A percentile compares a stretch with the other conserved stretches of the same genome.
phyloP scores from a whole-genome alignment of 2,329 filamentous ascomycete species.

The Cladosporium sp. region DNA sequence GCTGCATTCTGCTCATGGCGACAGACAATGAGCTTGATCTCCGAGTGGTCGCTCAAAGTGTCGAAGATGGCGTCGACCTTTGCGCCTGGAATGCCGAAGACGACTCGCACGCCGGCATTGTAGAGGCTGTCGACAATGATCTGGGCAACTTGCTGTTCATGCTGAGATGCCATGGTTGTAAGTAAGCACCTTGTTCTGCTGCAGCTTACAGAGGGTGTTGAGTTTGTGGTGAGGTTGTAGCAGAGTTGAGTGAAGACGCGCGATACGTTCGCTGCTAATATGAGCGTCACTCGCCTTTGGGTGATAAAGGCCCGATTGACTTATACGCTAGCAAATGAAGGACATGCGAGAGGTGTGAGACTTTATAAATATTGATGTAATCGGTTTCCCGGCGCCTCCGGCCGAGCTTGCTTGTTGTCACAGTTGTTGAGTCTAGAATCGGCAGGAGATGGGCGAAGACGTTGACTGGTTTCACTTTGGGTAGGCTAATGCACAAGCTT shows the following conservation, averaged over 20 bases:
- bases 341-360: too few species aligned
- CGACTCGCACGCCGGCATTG: conserved; percentile 42
- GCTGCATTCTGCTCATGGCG: conserved; percentile 49
- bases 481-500: too few species aligned
- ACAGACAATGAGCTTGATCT: conserved; percentile 45
- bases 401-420: too few species aligned
- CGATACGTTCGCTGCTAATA: not conserved
- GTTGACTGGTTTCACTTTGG: too few species aligned
- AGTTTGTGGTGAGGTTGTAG: too few species aligned
- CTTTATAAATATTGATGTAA: too few species aligned
- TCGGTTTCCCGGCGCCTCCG: too few species aligned
- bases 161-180: not conserved
- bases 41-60: conserved; percentile 41
- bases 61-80: conserved; percentile 48
- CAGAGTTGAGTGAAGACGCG: not conserved
- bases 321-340: conserved; percentile 9
- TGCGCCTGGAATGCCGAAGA: conserved; percentile 47
- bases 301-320: conserved; percentile 6
- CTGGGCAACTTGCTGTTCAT: conserved; percentile 23
- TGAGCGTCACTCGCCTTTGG: not conserved
- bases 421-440: too few species aligned
- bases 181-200: not conserved
- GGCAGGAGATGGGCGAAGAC: too few species aligned
- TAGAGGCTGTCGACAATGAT: conserved; percentile 32
- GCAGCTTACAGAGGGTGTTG: not conserved